Evolutionary conservation across 1,139 yeast genomes (phyloP), one percentile per base, ranked within the genome.

Genomic region (Hansenula lynferdii): DNA sequence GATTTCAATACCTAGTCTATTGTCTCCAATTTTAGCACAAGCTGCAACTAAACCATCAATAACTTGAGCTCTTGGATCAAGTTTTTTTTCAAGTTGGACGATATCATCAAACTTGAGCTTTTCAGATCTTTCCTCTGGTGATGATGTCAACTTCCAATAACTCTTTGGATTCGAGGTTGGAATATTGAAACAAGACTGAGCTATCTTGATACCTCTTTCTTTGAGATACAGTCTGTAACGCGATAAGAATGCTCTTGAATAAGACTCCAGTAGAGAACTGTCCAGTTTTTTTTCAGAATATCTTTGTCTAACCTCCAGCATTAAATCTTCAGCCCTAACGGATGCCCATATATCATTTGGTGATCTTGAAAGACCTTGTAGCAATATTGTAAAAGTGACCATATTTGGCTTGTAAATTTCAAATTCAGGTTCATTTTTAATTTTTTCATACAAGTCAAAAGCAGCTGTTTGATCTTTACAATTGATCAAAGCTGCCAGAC

Each of bases 321-420:
- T 41, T 6, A 27, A 23, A 16, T 31, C 27, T 12, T 44, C 47
- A 11, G 43, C 37, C 9, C 38, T 36, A 7, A 32, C 31, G 28
- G 37, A 26, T 7, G 42, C 40, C 38, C 40, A 39, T 2, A 35
- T 24, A 34, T 42, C 45, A 35, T 38, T 39, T 8, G 35, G 22
- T 3, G 41, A 37, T 16, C 43, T 41, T 8, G 44, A 43, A 9
- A 64, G 36, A 14, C 49, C 53, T 30, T 56, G 47, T 21, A 64
- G 52, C 18, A 61, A 31, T 37, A 63, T 64, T 1, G 69, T 62
- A 35, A 56, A 62, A 0, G 67, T 61, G 28, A 49, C 50, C 2
- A 47, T 37, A 42, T 61, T 61, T 11, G 64, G 62, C 37, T 40
- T 50, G 10, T 60, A 40, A 7, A 35, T 17, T 12, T 38, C 34